These are phyloP conservation scores for Saccharomyces hybrid DNA, from an alignment of 1,139 yeast genomes.

Conservation along the genomic window DNA sequence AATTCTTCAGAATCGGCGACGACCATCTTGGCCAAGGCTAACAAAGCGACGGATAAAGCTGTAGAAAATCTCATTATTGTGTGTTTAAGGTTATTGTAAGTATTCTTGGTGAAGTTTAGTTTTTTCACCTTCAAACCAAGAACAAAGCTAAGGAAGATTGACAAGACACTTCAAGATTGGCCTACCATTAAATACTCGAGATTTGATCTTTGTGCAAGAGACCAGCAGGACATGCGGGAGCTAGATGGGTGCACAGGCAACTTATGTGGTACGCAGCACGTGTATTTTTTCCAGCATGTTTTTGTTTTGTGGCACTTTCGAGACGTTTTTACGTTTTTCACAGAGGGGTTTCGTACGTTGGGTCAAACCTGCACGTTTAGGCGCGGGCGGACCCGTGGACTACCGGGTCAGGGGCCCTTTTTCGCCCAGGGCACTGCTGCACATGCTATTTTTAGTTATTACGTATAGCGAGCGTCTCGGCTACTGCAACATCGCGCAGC, in stretches of 20 bases:
- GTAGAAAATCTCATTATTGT: conserved; percentile 15
- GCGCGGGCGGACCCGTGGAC: neutral
- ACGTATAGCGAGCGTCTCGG: neutral
- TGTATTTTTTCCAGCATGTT: neutral
- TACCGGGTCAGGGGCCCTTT: neutral
- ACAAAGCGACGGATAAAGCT: conserved; percentile 11
- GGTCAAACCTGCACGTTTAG: neutral
- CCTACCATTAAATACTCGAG: neutral
- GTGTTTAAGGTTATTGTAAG: neutral
- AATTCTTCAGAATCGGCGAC: conserved; percentile 32
- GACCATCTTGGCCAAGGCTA: conserved; percentile 21
- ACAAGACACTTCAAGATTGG: neutral
- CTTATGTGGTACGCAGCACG: neutral
- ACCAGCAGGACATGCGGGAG: neutral
- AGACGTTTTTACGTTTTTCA: neutral
- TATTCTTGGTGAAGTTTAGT: neutral
- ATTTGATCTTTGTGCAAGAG: neutral
- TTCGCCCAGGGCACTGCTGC: neutral
- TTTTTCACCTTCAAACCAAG: neutral
- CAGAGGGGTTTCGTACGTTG: neutral
- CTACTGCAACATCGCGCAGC: neutral
- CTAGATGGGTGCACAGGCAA: neutral
- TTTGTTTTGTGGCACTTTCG: neutral
- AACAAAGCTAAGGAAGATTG: neutral
- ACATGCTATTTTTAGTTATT: neutral